Percentiles rank a stretch among this genome's conserved stretches.
Evolutionary conservation across 2,329 filamentous ascomycete species (phyloP).

Genomic region (Penicillium polonicum): DNA sequence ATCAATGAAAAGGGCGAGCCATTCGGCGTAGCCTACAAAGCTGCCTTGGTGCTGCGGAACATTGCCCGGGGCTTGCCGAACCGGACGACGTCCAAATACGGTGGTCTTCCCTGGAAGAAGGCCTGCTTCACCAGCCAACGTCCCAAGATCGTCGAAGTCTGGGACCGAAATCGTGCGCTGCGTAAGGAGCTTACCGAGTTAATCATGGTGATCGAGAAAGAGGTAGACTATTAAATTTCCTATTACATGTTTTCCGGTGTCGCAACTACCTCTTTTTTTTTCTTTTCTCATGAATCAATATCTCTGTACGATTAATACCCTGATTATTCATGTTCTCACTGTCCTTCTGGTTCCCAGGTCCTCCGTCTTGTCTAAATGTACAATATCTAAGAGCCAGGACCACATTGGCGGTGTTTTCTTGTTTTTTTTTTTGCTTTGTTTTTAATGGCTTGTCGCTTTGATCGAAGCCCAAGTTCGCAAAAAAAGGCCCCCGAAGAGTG

Average conservation of each 20-base stretch:
- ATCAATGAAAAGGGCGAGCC: conserved; percentile 45
- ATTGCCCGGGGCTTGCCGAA: conserved; percentile 45
- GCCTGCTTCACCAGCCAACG: conserved; percentile 42
- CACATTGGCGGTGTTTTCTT: not conserved
- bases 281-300: conserved; percentile 14
- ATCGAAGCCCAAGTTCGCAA: conserved; percentile 8
- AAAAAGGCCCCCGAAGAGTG: conserved; percentile 14
- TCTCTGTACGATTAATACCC: conserved; percentile 31
- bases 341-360: conserved; percentile 4
- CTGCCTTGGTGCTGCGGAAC: conserved; percentile 48
- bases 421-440: not conserved
- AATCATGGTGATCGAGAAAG: conserved; percentile 43
- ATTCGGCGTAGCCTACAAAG: conserved; percentile 48
- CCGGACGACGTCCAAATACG: conserved; percentile 29
- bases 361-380: conserved; percentile 7
- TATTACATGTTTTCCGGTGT: not conserved
- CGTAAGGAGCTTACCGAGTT: conserved; percentile 45
- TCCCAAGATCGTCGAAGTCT: conserved; percentile 39
- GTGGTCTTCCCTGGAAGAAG: conserved; percentile 40
- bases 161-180: conserved; percentile 43
- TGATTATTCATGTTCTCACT: conserved; percentile 7
- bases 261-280: conserved; percentile 5
- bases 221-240: conserved; percentile 34
- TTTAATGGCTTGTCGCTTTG: not conserved
- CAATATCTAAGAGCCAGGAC: not conserved